These are phyloP conservation scores for Macaranga tanarius DNA, from an alignment of 441 rosid species.

Conservation along the genomic window DNA sequence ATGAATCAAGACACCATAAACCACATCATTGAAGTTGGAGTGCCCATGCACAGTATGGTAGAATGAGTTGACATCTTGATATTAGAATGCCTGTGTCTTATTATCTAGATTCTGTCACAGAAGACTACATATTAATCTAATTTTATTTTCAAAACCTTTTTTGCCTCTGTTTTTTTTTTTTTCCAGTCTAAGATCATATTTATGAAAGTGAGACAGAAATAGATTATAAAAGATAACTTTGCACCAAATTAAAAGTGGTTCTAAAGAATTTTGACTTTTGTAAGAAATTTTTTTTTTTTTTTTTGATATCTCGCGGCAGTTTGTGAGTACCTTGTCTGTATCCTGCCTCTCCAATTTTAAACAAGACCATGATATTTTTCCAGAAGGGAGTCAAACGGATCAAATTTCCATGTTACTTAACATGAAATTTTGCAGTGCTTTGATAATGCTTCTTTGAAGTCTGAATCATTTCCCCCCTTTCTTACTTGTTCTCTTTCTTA, in stretches of 20 bases:
- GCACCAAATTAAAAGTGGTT: neutral
- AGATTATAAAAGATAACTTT: neutral
- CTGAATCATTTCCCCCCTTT: neutral
- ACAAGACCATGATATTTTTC: neutral
- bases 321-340: neutral
- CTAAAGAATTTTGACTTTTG: neutral
- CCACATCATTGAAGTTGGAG: too few relatives aligned
- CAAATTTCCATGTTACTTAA: neutral
- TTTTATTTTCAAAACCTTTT: neutral
- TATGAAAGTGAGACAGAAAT: constrained; percentile 1
- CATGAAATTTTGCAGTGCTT: neutral
- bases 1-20: too few relatives aligned
- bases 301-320: neutral
- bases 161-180: neutral
- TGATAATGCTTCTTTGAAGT: constrained; percentile 3
- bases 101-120: neutral
- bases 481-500: constrained; percentile 17
- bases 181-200: neutral
- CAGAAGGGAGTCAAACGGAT: neutral
- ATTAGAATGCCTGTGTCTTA: neutral
- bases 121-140: neutral
- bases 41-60: neutral
- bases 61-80: neutral
- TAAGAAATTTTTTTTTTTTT: neutral
- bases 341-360: neutral